Conservation (phyloP, 768 basidiomycete species). For the Rhodocollybia butyracea region DNA sequence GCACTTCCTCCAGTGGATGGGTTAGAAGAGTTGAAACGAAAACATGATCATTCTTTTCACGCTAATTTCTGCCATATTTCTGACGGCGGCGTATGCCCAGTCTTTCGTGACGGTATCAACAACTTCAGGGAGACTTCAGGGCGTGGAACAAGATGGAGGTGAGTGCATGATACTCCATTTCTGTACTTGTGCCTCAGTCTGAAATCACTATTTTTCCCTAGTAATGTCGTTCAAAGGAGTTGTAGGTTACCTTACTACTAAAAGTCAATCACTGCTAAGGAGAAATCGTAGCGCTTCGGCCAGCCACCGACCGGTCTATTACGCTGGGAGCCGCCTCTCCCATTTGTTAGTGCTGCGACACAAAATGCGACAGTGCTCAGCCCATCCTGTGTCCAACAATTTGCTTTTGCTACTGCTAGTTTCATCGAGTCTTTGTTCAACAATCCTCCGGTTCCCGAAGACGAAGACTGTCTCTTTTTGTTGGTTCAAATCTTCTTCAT, state of each 20-base stretch:
- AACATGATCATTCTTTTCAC: neutral
- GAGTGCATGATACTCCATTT: neutral
- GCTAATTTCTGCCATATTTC: neutral
- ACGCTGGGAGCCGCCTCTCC: conserved; percentile 10
- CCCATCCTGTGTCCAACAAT: conserved; percentile 13
- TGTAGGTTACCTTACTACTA: neutral
- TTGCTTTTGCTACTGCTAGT: neutral
- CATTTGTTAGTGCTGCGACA: conserved; percentile 4
- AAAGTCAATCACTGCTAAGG: neutral
- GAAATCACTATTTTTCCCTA: neutral
- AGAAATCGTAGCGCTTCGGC: conserved; percentile 3
- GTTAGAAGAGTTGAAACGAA: too few species aligned
- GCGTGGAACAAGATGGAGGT: conserved; percentile 10
- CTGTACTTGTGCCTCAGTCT: neutral
- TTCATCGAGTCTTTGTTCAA: conserved; percentile 9
- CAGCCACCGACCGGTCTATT: conserved; percentile 7
- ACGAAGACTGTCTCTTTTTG: conserved; percentile 13
- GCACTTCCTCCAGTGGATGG: too few species aligned
- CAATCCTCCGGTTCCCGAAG: conserved; percentile 10
- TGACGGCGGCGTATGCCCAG: neutral
- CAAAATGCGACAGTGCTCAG: conserved; percentile 9
- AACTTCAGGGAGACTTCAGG: conserved; percentile 11
- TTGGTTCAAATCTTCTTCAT: too few species aligned
- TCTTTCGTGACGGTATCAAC: neutral
- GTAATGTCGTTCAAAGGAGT: conserved; percentile 13